phyloP scores from a whole-genome alignment of 1,284 basidiomycete species.

The Entoloma clypeatum region DNA sequence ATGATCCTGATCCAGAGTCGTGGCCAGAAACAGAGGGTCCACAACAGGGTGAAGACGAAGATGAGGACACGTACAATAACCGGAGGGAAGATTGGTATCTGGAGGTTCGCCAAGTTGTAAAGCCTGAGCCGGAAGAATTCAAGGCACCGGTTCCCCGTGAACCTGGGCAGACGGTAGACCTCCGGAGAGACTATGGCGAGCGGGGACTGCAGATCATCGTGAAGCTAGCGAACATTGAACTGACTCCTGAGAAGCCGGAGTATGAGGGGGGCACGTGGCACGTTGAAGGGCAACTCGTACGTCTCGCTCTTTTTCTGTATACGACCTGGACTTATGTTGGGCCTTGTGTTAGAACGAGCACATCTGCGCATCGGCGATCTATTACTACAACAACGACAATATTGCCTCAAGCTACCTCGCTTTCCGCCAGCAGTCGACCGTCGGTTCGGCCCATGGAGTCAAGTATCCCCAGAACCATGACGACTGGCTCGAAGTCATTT shows the following conservation, averaged over 20 bases:
- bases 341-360: slow-evolving; percentile 35
- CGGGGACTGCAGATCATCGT: slow-evolving; percentile 43
- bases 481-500: slow-evolving; percentile 28
- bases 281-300: slow-evolving; percentile 35
- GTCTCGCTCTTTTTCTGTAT: slow-evolving; percentile 4
- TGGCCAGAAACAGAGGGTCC: slow-evolving; percentile 7
- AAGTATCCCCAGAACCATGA: slow-evolving; percentile 25
- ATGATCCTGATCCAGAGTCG: slow-evolving; percentile 10
- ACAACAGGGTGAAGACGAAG: slow-evolving; percentile 14
- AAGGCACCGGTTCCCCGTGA: slow-evolving; percentile 1
- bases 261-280: slow-evolving; percentile 38
- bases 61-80: slow-evolving; percentile 9
- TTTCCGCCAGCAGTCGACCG: slow-evolving; percentile 26
- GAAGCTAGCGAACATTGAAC: slow-evolving; percentile 47
- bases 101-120: slow-evolving; percentile 15
- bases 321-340: not conserved
- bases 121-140: slow-evolving; percentile 21
- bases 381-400: slow-evolving; percentile 33
- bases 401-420: slow-evolving; percentile 28
- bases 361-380: slow-evolving; percentile 42
- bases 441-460: slow-evolving; percentile 8
- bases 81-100: slow-evolving; percentile 13
- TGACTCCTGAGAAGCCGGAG: slow-evolving; percentile 42
- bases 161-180: slow-evolving; percentile 19
- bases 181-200: slow-evolving; percentile 21